Base-by-base conservation (phyloP, 495 filamentous ascomycete genomes). In the Echria macrotheca region DNA sequence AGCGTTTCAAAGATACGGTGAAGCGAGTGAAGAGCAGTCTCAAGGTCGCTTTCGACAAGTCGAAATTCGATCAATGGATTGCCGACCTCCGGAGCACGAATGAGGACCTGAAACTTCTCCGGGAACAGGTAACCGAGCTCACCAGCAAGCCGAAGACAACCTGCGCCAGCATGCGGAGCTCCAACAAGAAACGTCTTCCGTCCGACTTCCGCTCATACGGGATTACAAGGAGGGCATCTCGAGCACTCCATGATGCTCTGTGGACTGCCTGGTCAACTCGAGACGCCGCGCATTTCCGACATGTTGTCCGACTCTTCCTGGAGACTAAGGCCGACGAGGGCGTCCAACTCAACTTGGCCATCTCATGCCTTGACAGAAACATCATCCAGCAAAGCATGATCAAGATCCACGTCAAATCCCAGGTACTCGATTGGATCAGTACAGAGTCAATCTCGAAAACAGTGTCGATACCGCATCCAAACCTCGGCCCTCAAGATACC, bases 191-290 rank as follows among this genome's bases (percentile, higher is more conserved):
- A n/a, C 38, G 17, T 9, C 11, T 50, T 5, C 48, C 38, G 0
- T 9, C 21, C 2, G 43, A 53, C 4, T 48, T 53, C 14, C 9
- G 35, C 8, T 40, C 50, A 10, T 53, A 35, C n/a, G 25, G 36
- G 0, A 11, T 43, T 5, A 53, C 44, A 24, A n/a, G 50, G 24
- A 14, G 44, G 4, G 44, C 44, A 2, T 53, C 50, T 2, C 46
- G 36, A 28, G 50, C 50, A 14, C 50, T 53, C 3, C 35, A 53
- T 35, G 44, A 53, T 12, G 50, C 44, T 10, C 41, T 53, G 8
- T 29, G 5, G 22, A 15, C 37, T 9, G 39, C 44, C 9, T 53
- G 50, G 50, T 47, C 50, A 1, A 42, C 22, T 10, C 15, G 6
- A 25, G 32, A 53, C 7, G 24, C 44, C 21, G 19, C 50, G 5